A percentile compares a stretch with the other conserved stretches of the same genome.
These are phyloP conservation scores for Quambalaria eucalypti DNA, from an alignment of 1,284 basidiomycete genomes.

Conservation along the genomic window DNA sequence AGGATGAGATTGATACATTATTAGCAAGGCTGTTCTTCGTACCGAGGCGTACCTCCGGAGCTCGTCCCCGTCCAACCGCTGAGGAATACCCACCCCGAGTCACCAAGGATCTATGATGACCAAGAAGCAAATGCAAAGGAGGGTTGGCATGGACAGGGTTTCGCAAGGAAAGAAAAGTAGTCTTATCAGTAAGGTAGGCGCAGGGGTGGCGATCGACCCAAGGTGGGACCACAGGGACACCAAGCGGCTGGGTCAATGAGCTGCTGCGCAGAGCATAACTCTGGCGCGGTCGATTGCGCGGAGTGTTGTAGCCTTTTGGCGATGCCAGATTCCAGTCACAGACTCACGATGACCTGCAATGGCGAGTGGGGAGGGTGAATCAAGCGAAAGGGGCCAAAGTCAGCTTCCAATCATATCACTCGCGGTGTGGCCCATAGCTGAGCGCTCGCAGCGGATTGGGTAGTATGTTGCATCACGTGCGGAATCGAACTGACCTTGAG, in stretches of 20 bases:
- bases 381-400: not conserved
- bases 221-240: too few relatives aligned
- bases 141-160: constrained; percentile 4
- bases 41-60: too few relatives aligned
- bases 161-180: not conserved
- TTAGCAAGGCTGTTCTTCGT: too few relatives aligned
- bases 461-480: not conserved
- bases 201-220: too few relatives aligned
- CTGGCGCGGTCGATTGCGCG: not conserved
- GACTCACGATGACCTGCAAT: constrained; percentile 38
- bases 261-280: not conserved
- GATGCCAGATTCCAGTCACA: too few relatives aligned
- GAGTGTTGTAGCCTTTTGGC: not conserved
- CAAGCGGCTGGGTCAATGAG: not conserved
- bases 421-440: not conserved
- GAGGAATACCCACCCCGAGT: constrained; percentile 37
- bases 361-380: not conserved
- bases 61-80: too few relatives aligned
- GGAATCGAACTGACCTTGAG: constrained; percentile 64
- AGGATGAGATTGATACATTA: not conserved
- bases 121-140: not conserved
- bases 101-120: constrained; percentile 28
- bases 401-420: not conserved
- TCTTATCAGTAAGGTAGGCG: too few relatives aligned
- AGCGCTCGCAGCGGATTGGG: not conserved